Base-by-base conservation (phyloP, 495 filamentous ascomycete genomes). In the Poronia punctata region DNA sequence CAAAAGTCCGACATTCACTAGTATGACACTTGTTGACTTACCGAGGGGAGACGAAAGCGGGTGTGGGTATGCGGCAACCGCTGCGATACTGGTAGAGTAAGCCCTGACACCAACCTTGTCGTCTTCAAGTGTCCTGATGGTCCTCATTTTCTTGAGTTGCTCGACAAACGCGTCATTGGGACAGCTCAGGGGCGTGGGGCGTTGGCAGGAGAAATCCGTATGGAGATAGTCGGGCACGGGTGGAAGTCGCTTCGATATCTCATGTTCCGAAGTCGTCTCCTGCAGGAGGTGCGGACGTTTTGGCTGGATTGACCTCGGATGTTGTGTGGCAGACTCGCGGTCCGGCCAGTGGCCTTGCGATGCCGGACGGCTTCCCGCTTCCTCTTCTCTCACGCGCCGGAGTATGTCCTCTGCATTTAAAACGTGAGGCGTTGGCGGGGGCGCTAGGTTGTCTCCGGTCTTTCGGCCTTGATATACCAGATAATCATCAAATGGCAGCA, bases 81-180 rank as follows among this genome's bases (percentile, higher is more conserved):
- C 61, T 8, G 92, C 87, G 40, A 98, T 95, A 33, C 79, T 80
- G 4, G 82, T 87, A 38, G 83, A 87, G 56, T 97, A 97, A 0
- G 89, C 88, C n/a, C 86, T 75, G 0, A 88, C 77, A 9, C 87
- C 87, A 34, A 93, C 81, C 17, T 83, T 70, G 46, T 95, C 86
- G 3, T 75, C 75, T 0, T 70, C 78, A 7, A 97, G 66, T 6
- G 75, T 67, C 18, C 90, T 75, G 1, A 84, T 74, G 2, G 75
- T 72, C 11, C 79, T 75, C 46, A 98, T 86, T 25, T 83, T 84
- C 43, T 81, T 65, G 1, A 98, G 71, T 44, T 86, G 71, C 1
- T 70, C 52, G 31, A 97, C 80, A 63, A 98, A 98, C 0, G 52
- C 57, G 34, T 76, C 69, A 52, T 97, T 97, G 1, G 86, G 84